A percentile compares a stretch with the other conserved stretches of the same genome.
Evolutionary conservation across 805 yeast genomes (phyloP).

Genomic region (Candida krabiensis): DNA sequence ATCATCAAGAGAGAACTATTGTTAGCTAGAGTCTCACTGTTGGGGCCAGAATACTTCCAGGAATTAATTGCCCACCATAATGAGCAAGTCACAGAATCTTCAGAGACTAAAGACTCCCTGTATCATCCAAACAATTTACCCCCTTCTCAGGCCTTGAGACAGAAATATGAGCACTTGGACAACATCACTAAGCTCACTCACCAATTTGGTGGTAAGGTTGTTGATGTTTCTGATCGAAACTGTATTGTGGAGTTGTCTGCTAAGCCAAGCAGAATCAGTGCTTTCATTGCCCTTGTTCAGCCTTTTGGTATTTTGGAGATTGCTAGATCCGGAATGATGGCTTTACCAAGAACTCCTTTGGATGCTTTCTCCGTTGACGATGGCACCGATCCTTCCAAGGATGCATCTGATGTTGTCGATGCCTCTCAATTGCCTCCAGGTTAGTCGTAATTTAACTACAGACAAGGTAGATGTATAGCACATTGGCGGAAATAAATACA

Average conservation of each 20-base stretch:
- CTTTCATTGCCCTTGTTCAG: constrained; percentile 83
- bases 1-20: constrained; percentile 89
- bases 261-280: constrained; percentile 84
- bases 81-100: constrained; percentile 43
- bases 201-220: constrained; percentile 91
- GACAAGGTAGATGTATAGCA: neutral
- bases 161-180: constrained; percentile 84
- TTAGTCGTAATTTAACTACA: constrained; percentile 35
- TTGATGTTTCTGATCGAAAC: constrained; percentile 89
- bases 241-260: constrained; percentile 94
- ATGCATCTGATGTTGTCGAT: constrained; percentile 75
- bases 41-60: constrained; percentile 98
- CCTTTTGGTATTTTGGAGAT: constrained; percentile 97
- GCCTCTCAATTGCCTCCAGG: constrained; percentile 94
- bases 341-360: constrained; percentile 92
- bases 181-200: constrained; percentile 77
- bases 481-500: too few species aligned
- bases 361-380: constrained; percentile 49
- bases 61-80: constrained; percentile 87
- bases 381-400: constrained; percentile 48
- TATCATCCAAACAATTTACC: constrained; percentile 90
- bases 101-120: constrained; percentile 41
- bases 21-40: constrained; percentile 84
- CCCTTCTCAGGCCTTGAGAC: constrained; percentile 90
- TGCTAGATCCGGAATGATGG: constrained; percentile 99